phyloP scores from a whole-genome alignment of 345 rosid species.

The Camelina hispida region DNA sequence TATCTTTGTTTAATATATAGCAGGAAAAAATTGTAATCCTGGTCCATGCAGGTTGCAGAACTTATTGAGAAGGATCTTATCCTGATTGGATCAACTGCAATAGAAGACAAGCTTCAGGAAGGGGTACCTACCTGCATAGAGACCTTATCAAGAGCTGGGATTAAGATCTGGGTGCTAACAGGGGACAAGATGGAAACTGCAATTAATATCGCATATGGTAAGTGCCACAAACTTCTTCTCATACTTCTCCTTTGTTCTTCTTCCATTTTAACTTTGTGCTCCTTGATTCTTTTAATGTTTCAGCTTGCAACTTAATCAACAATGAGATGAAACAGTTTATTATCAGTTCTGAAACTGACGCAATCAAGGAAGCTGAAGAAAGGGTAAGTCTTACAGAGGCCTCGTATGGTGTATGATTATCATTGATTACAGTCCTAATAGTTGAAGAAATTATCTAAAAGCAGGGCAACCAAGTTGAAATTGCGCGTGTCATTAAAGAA shows the following conservation, averaged over 20 bases:
- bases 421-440: too few species aligned
- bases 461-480: slow-evolving; percentile 89
- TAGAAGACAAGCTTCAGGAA: slow-evolving; percentile 99
- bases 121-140: slow-evolving; percentile 96
- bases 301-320: slow-evolving; percentile 96
- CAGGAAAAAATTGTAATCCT: background rate
- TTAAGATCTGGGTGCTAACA: slow-evolving; percentile 96
- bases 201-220: slow-evolving; percentile 95
- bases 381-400: slow-evolving; percentile 48
- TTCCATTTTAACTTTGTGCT: slow-evolving; percentile 2
- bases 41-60: slow-evolving; percentile 77
- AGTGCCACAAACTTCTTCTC: slow-evolving; percentile 37
- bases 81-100: slow-evolving; percentile 91
- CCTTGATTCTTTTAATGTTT: slow-evolving; percentile 34
- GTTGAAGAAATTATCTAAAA: slow-evolving; percentile 30
- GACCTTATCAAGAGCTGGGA: slow-evolving; percentile 95
- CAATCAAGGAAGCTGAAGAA: slow-evolving; percentile 86
- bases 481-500: too few species aligned
- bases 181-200: slow-evolving; percentile 99
- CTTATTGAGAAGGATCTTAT: slow-evolving; percentile 84
- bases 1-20: too few species aligned
- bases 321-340: slow-evolving; percentile 93
- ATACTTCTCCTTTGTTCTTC: slow-evolving; percentile 19
- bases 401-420: too few species aligned
- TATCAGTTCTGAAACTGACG: slow-evolving; percentile 91